Evolutionary conservation across 345 rosid genomes (phyloP), one percentile per base, ranked within the genome.

Genomic region (Erucastrum elatum): DNA sequence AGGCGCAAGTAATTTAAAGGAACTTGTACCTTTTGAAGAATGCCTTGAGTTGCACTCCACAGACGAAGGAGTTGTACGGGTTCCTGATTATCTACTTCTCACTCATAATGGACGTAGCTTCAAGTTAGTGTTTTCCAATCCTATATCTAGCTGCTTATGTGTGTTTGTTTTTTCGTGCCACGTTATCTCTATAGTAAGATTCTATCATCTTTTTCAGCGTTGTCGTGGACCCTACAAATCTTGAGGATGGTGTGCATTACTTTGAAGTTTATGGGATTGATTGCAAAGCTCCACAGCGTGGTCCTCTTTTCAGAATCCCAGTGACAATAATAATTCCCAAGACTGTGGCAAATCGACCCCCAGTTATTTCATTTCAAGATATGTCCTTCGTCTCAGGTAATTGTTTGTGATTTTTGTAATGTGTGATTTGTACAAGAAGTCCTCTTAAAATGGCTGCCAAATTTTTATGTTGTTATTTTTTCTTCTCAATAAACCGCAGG

Each of bases 201-300:
- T 64, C 3, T 33, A 75, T 75, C 4, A n/a, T 70, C 69, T 75
- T 72, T 86, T 84, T 71, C 97, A 93, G 98, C 76, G 88, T 95
- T 64, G 90, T 95, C 68, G 93, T 93, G 82, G 96, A 95, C 87
- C 98, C 98, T 71, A 85, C 93, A 75, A 91, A 81, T 83, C 92
- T 93, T 46, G 83, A 76, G 75, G 87, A 83, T 64, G 99, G 97
- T 82, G 90, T 91, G 59, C 97, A 91, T 78, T 95, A 93, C 81
- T 90, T 82, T 84, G 98, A 93, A 90, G 89, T 93, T 51, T 87
- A 84, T 82, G 99, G 97, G 41, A 80, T 93, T 87, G 99, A 95
- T 83, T 93, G 94, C 88, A 91, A 87, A 87, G 91, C 94, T 21
- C 94, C 96, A 70, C 86, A 90, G 93, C 94, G 94, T 64, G 99